Evolutionary conservation across 768 basidiomycete species (phyloP).

Genomic region (Gymnopilus junonius): DNA sequence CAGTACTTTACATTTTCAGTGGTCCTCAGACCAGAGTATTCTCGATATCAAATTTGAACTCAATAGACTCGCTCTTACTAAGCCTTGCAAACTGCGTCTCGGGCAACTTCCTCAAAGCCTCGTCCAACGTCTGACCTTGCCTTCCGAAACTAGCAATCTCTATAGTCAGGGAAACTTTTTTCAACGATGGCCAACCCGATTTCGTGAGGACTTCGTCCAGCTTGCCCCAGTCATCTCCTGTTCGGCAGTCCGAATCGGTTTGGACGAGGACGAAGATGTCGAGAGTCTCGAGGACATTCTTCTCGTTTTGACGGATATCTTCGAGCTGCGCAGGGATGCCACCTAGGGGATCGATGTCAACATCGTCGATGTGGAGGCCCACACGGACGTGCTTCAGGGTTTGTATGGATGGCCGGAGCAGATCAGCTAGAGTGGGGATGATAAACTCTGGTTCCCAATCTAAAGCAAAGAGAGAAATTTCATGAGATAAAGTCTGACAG

Average conservation of each 20-base stretch:
- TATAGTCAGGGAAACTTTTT: neutral
- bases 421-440: neutral
- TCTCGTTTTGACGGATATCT: neutral
- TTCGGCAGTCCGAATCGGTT: neutral
- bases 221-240: slow-evolving; percentile 1
- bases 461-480: neutral
- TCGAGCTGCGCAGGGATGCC: neutral
- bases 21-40: neutral
- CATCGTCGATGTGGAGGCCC: neutral
- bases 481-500: too few relatives aligned
- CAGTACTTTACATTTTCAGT: neutral
- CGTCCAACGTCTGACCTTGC: neutral
- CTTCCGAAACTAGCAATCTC: neutral
- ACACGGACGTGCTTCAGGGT: neutral
- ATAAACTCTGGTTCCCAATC: neutral
- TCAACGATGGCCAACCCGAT: neutral
- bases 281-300: neutral
- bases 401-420: neutral
- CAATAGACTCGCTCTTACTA: neutral
- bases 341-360: neutral
- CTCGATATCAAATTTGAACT: neutral
- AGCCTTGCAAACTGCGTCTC: neutral
- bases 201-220: neutral
- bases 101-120: slow-evolving; percentile 1
- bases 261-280: neutral